Percentiles rank a stretch among this genome's conserved stretches.
These are phyloP conservation scores for Pythium pectinolyticum DNA, from an alignment of 352 stramenopile species.

Conservation along the genomic window DNA sequence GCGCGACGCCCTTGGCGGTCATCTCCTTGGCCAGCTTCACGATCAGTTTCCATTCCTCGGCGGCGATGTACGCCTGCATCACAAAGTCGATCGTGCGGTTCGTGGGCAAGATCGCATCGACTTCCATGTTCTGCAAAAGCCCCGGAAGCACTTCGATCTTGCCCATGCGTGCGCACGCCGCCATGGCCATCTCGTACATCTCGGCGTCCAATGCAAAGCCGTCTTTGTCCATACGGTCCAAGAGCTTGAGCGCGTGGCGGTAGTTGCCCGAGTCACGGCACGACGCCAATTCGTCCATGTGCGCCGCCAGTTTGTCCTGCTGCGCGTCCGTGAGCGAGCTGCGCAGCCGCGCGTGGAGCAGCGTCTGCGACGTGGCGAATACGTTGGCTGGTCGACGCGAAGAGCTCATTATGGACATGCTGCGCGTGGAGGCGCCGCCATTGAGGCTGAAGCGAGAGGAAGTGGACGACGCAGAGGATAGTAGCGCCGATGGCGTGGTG, in stretches of 20 bases:
- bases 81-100: constrained; percentile 76
- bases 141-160: constrained; percentile 77
- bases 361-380: not conserved
- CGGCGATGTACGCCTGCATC: constrained; percentile 74
- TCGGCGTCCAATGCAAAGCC: constrained; percentile 49
- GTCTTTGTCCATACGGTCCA: constrained; percentile 67
- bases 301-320: constrained; percentile 26
- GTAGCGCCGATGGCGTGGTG: not conserved
- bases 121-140: constrained; percentile 75
- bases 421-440: constrained; percentile 9
- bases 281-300: constrained; percentile 45
- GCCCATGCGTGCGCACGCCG: constrained; percentile 73
- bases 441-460: constrained; percentile 7
- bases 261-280: constrained; percentile 69
- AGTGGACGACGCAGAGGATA: not conserved
- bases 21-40: constrained; percentile 47
- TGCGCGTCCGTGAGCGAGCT: constrained; percentile 15
- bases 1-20: constrained; percentile 42
- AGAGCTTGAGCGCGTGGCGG: constrained; percentile 69
- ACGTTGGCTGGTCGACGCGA: too few species aligned
- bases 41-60: constrained; percentile 64
- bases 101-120: constrained; percentile 65
- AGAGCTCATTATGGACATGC: not conserved
- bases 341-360: constrained; percentile 10
- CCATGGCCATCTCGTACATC: constrained; percentile 85